Evolutionary conservation across 2,329 filamentous ascomycete genomes (phyloP).

Genomic region (Xylariales sp.): DNA sequence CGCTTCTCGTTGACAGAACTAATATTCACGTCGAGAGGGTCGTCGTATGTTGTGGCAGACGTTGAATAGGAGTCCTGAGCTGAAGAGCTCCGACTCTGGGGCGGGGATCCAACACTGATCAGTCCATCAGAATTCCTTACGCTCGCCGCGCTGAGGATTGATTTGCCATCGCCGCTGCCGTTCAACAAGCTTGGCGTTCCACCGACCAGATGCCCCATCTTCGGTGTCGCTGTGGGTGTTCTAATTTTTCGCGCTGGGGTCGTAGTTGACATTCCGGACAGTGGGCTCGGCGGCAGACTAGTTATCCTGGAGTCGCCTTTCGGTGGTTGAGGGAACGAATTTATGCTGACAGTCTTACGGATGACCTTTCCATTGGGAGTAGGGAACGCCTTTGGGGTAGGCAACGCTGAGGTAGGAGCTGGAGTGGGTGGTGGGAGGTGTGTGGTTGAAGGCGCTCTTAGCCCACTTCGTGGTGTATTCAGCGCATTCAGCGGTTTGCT

Average conservation of each 20-base stretch:
- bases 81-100: conserved; percentile 86
- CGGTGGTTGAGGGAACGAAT: conserved; percentile 87
- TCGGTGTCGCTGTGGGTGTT: conserved; percentile 45
- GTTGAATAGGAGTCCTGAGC: conserved; percentile 90
- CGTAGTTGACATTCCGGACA: conserved; percentile 40
- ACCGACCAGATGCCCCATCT: conserved; percentile 44
- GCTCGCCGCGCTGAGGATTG: conserved; percentile 56
- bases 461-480: conserved; percentile 50
- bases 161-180: conserved; percentile 71
- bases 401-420: conserved; percentile 48
- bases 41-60: conserved; percentile 84
- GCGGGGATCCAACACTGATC: conserved; percentile 73
- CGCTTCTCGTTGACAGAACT: conserved; percentile 39
- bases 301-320: conserved; percentile 54
- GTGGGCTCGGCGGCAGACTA: conserved; percentile 59
- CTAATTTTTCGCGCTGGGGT: conserved; percentile 44
- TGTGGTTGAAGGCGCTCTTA: conserved; percentile 56
- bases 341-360: conserved; percentile 87
- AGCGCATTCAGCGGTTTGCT: conserved; percentile 43
- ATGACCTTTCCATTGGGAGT: conserved; percentile 64
- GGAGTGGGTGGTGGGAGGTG: conserved; percentile 46
- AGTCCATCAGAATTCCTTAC: conserved; percentile 69
- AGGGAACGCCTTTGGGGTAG: conserved; percentile 51
- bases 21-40: conserved; percentile 54
- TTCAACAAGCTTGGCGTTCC: conserved; percentile 72